phyloP scores from a whole-genome alignment of 2,329 filamentous ascomycete species.

The Colletotrichum somersetense region DNA sequence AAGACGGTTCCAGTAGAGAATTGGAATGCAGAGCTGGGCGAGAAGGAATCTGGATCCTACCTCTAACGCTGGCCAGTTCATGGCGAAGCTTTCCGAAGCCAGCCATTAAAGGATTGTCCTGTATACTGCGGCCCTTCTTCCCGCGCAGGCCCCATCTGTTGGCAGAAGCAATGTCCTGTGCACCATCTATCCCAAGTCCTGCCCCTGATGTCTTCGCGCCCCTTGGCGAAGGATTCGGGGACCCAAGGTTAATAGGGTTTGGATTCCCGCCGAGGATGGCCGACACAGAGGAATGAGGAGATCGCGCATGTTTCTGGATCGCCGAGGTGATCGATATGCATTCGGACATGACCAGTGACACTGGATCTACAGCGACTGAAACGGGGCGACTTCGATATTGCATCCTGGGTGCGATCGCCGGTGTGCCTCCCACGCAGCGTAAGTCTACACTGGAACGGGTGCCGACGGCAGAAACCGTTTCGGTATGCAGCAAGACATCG shows the following conservation, averaged over 20 bases:
- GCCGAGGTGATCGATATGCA: slow-evolving; percentile 98
- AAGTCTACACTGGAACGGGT: slow-evolving; percentile 34
- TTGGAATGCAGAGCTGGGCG: slow-evolving; percentile 12
- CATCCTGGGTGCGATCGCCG: slow-evolving; percentile 57
- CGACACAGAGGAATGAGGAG: slow-evolving; percentile 94
- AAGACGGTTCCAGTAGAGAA: neutral
- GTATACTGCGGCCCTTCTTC: slow-evolving; percentile 96
- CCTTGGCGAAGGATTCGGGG: slow-evolving; percentile 57
- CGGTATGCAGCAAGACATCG: slow-evolving; percentile 22
- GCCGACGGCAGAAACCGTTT: slow-evolving; percentile 24
- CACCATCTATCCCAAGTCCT: slow-evolving; percentile 55
- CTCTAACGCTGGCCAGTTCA: slow-evolving; percentile 87
- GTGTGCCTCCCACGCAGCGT: slow-evolving; percentile 46
- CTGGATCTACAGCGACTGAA: slow-evolving; percentile 88
- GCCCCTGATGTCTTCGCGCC: slow-evolving; percentile 57
- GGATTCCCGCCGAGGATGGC: slow-evolving; percentile 89
- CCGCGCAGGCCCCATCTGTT: slow-evolving; percentile 94
- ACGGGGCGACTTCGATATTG: slow-evolving; percentile 73
- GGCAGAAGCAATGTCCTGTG: slow-evolving; percentile 70
- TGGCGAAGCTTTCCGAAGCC: slow-evolving; percentile 91
- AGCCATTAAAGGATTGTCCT: slow-evolving; percentile 96
- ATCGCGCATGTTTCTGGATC: slow-evolving; percentile 97
- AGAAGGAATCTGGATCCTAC: slow-evolving; percentile 57
- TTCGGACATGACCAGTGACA: slow-evolving; percentile 96
- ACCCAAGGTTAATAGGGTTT: slow-evolving; percentile 67